These are phyloP conservation scores for Pascua guehoae DNA, from an alignment of 1,284 basidiomycete genomes.

Conservation along the genomic window DNA sequence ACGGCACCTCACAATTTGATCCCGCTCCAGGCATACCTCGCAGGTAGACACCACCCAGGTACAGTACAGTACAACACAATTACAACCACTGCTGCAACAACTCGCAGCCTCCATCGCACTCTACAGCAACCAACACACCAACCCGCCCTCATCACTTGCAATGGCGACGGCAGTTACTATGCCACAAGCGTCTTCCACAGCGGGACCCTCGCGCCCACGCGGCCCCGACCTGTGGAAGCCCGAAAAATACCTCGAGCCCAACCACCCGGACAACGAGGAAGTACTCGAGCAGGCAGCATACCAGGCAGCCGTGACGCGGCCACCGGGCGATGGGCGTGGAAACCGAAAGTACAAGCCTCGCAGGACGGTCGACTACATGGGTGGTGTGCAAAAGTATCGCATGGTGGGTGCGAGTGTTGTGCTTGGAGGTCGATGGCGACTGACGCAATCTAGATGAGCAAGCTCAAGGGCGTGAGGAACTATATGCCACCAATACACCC, in stretches of 20 bases:
- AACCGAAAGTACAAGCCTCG: slow-evolving; percentile 87
- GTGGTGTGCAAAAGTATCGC: slow-evolving; percentile 75
- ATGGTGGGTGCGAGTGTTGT: slow-evolving; percentile 56
- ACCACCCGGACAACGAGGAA: slow-evolving; percentile 70
- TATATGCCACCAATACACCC: slow-evolving; percentile 74
- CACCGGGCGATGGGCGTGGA: slow-evolving; percentile 53
- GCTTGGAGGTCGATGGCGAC: not conserved
- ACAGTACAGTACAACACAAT: no score
- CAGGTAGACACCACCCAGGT: not conserved
- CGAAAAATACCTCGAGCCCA: slow-evolving; percentile 51
- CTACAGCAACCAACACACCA: no score
- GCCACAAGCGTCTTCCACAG: no score
- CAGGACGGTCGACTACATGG: slow-evolving; percentile 90
- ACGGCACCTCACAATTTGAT: slow-evolving; percentile 3
- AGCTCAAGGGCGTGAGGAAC: slow-evolving; percentile 67
- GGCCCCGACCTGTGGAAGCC: slow-evolving; percentile 52
- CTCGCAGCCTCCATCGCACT: not conserved
- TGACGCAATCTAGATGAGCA: slow-evolving; percentile 57
- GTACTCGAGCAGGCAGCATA: slow-evolving; percentile 70
- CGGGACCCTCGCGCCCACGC: slow-evolving; percentile 28
- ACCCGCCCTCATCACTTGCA: no score
- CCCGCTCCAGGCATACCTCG: not conserved
- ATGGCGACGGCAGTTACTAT: not conserved
- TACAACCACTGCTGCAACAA: not conserved
- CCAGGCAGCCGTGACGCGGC: slow-evolving; percentile 58